Evolutionary conservation across 2,329 filamentous ascomycete species (phyloP), one percentile per base, ranked within the genome.

Genomic region (Xylariomycetidae sp.): DNA sequence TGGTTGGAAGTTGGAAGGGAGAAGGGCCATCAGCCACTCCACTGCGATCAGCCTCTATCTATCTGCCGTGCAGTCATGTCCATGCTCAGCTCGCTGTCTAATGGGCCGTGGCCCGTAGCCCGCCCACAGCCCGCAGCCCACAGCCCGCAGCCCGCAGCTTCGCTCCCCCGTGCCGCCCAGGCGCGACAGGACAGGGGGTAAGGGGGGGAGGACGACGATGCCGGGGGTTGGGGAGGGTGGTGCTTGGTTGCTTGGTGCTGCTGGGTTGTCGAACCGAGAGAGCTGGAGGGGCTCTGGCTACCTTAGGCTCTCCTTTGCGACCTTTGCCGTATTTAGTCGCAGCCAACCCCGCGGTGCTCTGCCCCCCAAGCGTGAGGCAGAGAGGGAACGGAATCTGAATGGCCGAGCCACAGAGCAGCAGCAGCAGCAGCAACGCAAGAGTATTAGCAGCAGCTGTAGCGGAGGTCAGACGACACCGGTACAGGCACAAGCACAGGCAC

Each of bases 311-410:
- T 8, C 8, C 20, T 23, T 12, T 8, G 20, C 8, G 12, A 23
- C 18, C 13, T 25, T 30, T 25, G 33, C 35, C 31, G 22, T 47
- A 47, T 47, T 47, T 47, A 47, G 44, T 49, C 51, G 51, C 44
- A 53, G 40, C 40, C 37, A 37, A 53, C 54, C 54, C 54, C 54
- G 52, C 54, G 51, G 50, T 40, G 40, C 34, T 42, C 44, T 36
- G 37, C 34, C 35, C 22, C 30, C 10, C 23, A 29, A 26, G 44
- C 40, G 37, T 39, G 43, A 26, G 45, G 40, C 34, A 38, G 43
- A 39, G 40, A 35, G 43, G 42, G 48, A 44, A 50, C 51, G 54
- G 50, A 50, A 55, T 54, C 42, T 57, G 52, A 56, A 56, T 56
- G 53, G 54, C 54, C 53, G 52, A 51, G 45, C 42, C 36, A 52